These are phyloP conservation scores for Sporormia fimetaria DNA, from an alignment of 495 filamentous ascomycete species.

Conservation along the genomic window DNA sequence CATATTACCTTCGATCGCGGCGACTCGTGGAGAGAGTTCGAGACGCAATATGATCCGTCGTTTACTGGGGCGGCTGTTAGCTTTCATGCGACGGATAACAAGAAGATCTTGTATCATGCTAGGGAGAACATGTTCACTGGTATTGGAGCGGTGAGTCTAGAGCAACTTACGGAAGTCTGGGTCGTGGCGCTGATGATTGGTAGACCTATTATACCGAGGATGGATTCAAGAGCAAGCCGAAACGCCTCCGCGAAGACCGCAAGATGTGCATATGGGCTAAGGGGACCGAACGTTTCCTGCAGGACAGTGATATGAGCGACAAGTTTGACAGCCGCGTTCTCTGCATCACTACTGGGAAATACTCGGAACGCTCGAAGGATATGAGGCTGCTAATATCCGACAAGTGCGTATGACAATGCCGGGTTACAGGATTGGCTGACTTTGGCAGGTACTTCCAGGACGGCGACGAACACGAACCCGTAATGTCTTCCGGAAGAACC, in stretches of 20 bases:
- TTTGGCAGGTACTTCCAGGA: conserved; percentile 50
- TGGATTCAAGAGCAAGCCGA: conserved; percentile 56
- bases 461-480: conserved; percentile 54
- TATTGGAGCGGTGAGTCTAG: conserved; percentile 27
- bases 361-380: conserved; percentile 48
- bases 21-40: conserved; percentile 64
- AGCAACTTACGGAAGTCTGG: not conserved
- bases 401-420: conserved; percentile 24
- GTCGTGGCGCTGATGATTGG: conserved; percentile 2
- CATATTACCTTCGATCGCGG: conserved; percentile 74
- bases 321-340: conserved; percentile 54
- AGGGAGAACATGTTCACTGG: conserved; percentile 47
- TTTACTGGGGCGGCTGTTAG: conserved; percentile 39
- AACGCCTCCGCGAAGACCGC: conserved; percentile 51
- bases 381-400: conserved; percentile 70
- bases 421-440: conserved; percentile 19
- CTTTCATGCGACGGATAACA: conserved; percentile 71
- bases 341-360: conserved; percentile 65
- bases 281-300: conserved; percentile 59
- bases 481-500: conserved; percentile 57
- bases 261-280: conserved; percentile 76
- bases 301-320: conserved; percentile 42
- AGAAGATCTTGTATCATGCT: conserved; percentile 72
- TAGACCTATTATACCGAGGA: conserved; percentile 68
- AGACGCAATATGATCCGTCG: conserved; percentile 42